Base-by-base conservation (phyloP, 495 filamentous ascomycete species). In the Annulohypoxylon stygium region DNA sequence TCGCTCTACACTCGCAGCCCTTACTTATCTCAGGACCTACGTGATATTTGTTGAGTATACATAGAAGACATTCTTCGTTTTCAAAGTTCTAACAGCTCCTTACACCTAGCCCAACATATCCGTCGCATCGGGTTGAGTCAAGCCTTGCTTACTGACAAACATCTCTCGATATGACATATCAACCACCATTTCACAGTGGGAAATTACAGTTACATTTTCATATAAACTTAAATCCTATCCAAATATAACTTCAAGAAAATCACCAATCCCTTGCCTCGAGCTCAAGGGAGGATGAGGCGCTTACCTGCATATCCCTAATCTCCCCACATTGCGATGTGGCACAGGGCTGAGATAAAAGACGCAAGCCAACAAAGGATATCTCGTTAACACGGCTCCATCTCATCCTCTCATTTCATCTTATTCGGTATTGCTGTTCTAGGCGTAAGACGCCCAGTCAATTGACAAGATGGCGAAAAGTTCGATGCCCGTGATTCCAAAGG, bases 401-500 rank as follows among this genome's bases (percentile, higher is more conserved):
- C 50, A 54, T 33, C 25, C 25, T 54, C 25, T 51, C 33, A 57
- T 36, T 57, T 57, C 4, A 16, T 12, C 26, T 36, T 12, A 57
- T 33, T n/a, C 30, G 9, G 11, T 55, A n/a, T n/a, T n/a, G 33
- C 10, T 55, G 8, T 7, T 33, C 25, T 33, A 57, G 10, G 20
- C n/a, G 12, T 3, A 6, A 12, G 10, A n/a, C 43, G 16, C 20
- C 23, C 10, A 20, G 3, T 30, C 11, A 23, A 58, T 25, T 16
- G 20, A 43, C 14, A 48, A 10, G 45, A 81, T 82, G 78, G 69
- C 75, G 1, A 68, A 71, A 20, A 75, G 78, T 34, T 71, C 70
- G 39, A 59, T 81, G 2, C 72, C 79, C 34, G 45, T 69, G 8
- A 50, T 80, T 59, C 80, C 79, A 4, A 65, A 80, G 30, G 54